Percentiles rank a stretch among this genome's conserved stretches.
Conservation (phyloP, 176 grass and related monocot species). For the Aechmea fasciata region DNA sequence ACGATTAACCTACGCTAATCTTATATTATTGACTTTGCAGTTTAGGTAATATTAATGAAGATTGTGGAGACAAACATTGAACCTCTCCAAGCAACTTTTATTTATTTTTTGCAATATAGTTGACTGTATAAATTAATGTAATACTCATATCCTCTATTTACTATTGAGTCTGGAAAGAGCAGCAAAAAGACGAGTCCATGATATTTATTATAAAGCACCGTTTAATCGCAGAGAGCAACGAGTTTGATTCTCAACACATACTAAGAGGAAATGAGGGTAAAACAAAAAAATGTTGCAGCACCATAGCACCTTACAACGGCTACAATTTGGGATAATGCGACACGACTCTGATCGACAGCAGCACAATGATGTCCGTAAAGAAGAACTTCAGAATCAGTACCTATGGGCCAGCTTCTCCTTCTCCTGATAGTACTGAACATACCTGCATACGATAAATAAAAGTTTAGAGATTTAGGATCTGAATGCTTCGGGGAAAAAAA, state of each 20-base stretch:
- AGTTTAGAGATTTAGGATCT: not conserved
- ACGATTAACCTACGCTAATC: too few relatives aligned
- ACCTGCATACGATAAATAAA: conserved; percentile 39
- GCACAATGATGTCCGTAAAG: conserved; percentile 3
- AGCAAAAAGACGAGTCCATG: conserved; percentile 14
- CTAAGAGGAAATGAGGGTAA: not conserved
- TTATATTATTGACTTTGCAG: too few relatives aligned
- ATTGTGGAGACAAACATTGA: too few relatives aligned
- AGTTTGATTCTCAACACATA: conserved; percentile 31
- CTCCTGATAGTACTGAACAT: conserved; percentile 79
- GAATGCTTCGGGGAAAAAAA: conserved; percentile 6
- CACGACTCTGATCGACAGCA: conserved; percentile 5
- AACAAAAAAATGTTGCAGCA: conserved; percentile 1
- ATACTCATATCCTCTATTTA: too few relatives aligned
- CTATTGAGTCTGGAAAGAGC: not conserved
- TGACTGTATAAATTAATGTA: too few relatives aligned
- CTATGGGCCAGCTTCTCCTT: conserved; percentile 87
- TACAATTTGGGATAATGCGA: conserved; percentile 24
- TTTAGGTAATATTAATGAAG: too few relatives aligned
- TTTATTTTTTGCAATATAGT: too few relatives aligned
- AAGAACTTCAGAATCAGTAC: conserved; percentile 30
- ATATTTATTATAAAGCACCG: conserved; percentile 33
- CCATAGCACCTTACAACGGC: conserved; percentile 22
- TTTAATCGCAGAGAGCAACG: conserved; percentile 16
- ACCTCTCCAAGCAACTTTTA: too few relatives aligned